Conservation (phyloP, 345 rosid species). For the Syzygium grande region DNA sequence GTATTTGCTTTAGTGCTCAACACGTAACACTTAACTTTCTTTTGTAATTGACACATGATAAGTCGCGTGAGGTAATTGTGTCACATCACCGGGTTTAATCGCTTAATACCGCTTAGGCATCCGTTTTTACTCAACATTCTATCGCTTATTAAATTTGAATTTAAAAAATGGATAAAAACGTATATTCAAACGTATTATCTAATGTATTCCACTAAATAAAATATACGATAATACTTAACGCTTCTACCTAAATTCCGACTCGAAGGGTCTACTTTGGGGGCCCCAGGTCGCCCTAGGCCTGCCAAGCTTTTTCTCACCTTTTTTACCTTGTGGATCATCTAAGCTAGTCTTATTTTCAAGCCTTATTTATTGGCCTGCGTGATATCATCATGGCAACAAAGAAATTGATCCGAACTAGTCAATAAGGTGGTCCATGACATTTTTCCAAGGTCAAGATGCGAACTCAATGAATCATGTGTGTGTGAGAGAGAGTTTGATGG, state of each 20-base stretch:
- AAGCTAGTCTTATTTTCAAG: not conserved
- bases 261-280: not conserved
- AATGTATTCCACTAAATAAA: not conserved
- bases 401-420: not conserved
- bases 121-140: not conserved
- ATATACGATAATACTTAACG: not conserved
- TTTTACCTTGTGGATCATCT: not conserved
- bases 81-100: not conserved
- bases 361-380: not conserved
- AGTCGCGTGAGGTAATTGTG: fast-evolving
- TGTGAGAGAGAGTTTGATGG: not conserved
- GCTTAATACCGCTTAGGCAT: not conserved
- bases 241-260: not conserved
- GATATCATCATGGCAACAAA: not conserved
- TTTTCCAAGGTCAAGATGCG: not conserved
- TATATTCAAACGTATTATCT: not conserved
- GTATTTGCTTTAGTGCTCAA: fast-evolving
- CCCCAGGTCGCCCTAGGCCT: not conserved
- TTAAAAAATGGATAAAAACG: not conserved
- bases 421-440: not conserved
- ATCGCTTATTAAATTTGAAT: not conserved
- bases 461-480: not conserved
- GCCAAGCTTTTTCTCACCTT: not conserved
- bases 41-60: not conserved
- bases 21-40: not conserved